Evolutionary conservation across 2,329 filamentous ascomycete species (phyloP), one percentile per base, ranked within the genome.

Genomic region (Sarocladium strictum): DNA sequence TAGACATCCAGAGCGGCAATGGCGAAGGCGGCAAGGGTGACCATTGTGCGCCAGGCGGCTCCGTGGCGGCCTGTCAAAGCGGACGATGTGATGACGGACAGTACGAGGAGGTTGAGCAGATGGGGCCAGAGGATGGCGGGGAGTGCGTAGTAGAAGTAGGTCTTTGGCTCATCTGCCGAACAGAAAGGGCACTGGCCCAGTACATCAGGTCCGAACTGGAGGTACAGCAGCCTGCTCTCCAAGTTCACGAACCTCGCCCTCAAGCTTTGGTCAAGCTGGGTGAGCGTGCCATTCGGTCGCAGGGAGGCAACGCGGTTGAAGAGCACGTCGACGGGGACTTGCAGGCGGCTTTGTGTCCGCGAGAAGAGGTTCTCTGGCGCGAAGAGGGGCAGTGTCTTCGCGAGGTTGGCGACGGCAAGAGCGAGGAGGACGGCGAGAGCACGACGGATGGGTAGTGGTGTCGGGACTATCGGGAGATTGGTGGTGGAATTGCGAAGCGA

Each of bases 101-200:
- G 71, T 47, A 86, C 69, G 54, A 82, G 70, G 52, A 96, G 78
- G 71, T 97, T 94, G 49, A 85, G 65, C 9, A 97, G 73, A 70
- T 99, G 93, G n/a, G 89, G 87, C 14, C 83, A 75, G 1, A 92
- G 63, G 7, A 96, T 73, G 24, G 82, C 76, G 0, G 93, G 89
- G 0, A 95, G 71, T 14, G 88, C 86, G 71, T 96, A 97, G 67
- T 89, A 80, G 50, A 96, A 78, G 73, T 91, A 97, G 40, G 80
- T 83, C 35, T 74, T 75, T 4, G 83, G 78, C 49, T 88, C 83
- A 56, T 89, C 85, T n/a, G 82, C 72, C 52, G 74, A 77, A 78
- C 92, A 97, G 73, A 96, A 96, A n/a, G 83, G 79, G 68, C 92
- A 97, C 56, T 83, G 76, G 21, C 85, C 76, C 35, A 97, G 68